Evolutionary conservation across 1,139 yeast genomes (phyloP).

Genomic region (Debaryomyces sp.): DNA sequence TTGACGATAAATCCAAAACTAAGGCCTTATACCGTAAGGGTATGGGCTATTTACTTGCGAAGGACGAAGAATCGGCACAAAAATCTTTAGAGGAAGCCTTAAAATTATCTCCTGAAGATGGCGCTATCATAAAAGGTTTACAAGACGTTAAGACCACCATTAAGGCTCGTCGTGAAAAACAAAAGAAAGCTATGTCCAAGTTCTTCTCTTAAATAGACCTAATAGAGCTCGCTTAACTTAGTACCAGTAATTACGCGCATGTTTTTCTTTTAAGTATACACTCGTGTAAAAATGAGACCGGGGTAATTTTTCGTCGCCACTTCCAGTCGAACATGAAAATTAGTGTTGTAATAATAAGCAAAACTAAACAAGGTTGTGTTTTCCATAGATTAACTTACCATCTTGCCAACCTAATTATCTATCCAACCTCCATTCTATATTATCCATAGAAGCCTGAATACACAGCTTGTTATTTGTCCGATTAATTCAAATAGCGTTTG

Average conservation of each 20-base stretch:
- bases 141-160: slow-evolving; percentile 57
- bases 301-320: slow-evolving; percentile 15
- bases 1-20: slow-evolving; percentile 70
- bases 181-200: slow-evolving; percentile 83
- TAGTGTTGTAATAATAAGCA: slow-evolving; percentile 1
- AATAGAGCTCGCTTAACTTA: background rate
- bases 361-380: slow-evolving; percentile 6
- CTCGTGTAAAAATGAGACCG: slow-evolving; percentile 9
- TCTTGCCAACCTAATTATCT: slow-evolving; percentile 5
- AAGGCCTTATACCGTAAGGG: slow-evolving; percentile 91
- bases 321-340: slow-evolving; percentile 9
- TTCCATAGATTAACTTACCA: slow-evolving; percentile 6
- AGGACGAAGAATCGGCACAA: slow-evolving; percentile 75
- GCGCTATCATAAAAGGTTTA: slow-evolving; percentile 71
- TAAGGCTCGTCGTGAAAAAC: slow-evolving; percentile 62
- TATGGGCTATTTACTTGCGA: slow-evolving; percentile 62
- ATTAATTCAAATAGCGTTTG: slow-evolving; percentile 3
- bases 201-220: slow-evolving; percentile 50
- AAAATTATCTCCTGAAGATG: slow-evolving; percentile 68
- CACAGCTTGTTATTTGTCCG: slow-evolving; percentile 1
- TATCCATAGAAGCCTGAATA: slow-evolving; percentile 6
- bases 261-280: background rate
- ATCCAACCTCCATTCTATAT: slow-evolving; percentile 8
- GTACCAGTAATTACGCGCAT: slow-evolving; percentile 9
- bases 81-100: slow-evolving; percentile 68